Evolutionary conservation across 2,329 filamentous ascomycete species (phyloP).

Genomic region (Reticulascus tulasneorum): DNA sequence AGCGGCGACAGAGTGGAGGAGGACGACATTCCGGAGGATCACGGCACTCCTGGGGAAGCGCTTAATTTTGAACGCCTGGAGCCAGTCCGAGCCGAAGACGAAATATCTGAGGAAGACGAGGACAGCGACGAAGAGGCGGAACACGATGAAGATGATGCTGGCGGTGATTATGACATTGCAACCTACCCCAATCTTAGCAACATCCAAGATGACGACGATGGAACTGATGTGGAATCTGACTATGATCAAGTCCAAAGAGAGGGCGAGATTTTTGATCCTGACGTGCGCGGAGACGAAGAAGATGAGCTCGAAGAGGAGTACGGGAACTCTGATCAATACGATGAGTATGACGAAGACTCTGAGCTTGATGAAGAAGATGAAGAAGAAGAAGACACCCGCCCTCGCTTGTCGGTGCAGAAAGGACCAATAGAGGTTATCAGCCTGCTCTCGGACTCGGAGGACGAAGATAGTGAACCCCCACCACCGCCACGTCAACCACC

Average conservation of each 20-base stretch:
- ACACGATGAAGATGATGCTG: slow-evolving; percentile 9
- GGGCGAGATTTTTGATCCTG: slow-evolving; percentile 6
- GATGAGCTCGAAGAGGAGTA: slow-evolving; percentile 9
- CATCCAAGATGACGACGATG: slow-evolving; percentile 14
- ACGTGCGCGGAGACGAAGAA: slow-evolving; percentile 6
- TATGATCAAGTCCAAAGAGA: slow-evolving; percentile 11
- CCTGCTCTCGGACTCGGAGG: slow-evolving; percentile 15
- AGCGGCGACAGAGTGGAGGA: slow-evolving; percentile 4
- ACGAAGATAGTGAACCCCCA: slow-evolving; percentile 9
- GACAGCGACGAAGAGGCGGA: slow-evolving; percentile 10
- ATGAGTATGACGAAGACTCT: slow-evolving; percentile 13
- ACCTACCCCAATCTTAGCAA: slow-evolving; percentile 16
- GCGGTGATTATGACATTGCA: slow-evolving; percentile 15
- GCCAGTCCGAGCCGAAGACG: neutral
- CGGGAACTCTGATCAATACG: slow-evolving; percentile 4
- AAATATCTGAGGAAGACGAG: slow-evolving; percentile 1
- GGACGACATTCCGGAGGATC: slow-evolving; percentile 5
- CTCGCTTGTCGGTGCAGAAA: neutral
- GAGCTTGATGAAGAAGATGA: slow-evolving; percentile 11
- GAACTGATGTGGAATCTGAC: slow-evolving; percentile 13
- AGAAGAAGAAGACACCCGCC: slow-evolving; percentile 7
- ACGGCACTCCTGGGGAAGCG: slow-evolving; percentile 4
- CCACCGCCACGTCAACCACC: neutral
- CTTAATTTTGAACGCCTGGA: slow-evolving; percentile 4
- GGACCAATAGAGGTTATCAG: slow-evolving; percentile 11